Conservation (phyloP, 2,329 filamentous ascomycete species). For the Zalaria obscura region DNA sequence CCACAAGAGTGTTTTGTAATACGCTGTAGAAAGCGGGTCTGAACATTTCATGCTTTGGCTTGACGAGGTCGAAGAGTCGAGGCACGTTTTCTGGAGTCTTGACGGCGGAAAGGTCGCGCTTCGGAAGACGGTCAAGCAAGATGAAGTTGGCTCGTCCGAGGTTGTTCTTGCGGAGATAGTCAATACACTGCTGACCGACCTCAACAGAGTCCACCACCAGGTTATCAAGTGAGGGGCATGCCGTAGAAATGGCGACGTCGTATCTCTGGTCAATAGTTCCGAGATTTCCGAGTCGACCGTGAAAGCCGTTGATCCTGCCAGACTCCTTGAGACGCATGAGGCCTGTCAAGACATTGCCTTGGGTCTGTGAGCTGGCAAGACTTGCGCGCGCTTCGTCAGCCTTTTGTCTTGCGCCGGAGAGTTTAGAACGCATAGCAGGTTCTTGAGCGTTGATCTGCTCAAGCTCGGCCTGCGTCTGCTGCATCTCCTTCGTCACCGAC, state of each 20-base stretch:
- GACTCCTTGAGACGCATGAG: conserved; percentile 93
- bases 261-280: conserved; percentile 89
- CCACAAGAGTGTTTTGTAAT: conserved; percentile 87
- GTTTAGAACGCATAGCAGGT: conserved; percentile 65
- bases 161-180: conserved; percentile 94
- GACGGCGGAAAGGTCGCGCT: conserved; percentile 63
- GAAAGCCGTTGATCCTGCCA: conserved; percentile 91
- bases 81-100: conserved; percentile 86
- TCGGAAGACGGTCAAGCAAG: conserved; percentile 73
- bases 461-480: conserved; percentile 58
- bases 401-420: conserved; percentile 84
- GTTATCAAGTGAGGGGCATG: conserved; percentile 81
- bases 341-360: conserved; percentile 70
- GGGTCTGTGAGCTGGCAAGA: conserved; percentile 77
- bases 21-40: conserved; percentile 88
- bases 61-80: conserved; percentile 83
- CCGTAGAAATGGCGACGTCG: conserved; percentile 96
- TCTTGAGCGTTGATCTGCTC: conserved; percentile 62
- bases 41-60: conserved; percentile 76
- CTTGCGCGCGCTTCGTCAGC: conserved; percentile 90
- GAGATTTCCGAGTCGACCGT: conserved; percentile 85
- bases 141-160: conserved; percentile 96
- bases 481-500: conserved; percentile 59
- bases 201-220: conserved; percentile 96
- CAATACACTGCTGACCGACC: conserved; percentile 93